Conservation (phyloP, 1,284 basidiomycete species). For the Sparassis latifolia region DNA sequence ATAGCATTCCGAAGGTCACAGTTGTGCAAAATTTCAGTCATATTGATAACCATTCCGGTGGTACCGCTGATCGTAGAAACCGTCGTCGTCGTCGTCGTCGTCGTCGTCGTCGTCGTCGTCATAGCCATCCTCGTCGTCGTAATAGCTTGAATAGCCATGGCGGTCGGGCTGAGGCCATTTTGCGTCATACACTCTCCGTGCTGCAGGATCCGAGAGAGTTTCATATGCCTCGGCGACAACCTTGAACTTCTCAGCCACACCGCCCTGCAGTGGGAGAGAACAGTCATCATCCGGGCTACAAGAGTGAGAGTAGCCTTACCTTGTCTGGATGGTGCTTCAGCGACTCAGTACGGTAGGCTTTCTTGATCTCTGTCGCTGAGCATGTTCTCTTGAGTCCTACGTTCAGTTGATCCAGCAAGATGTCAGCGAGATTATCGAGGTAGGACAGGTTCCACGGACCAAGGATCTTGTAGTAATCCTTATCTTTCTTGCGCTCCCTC, state of each 20-base stretch:
- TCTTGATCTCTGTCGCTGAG: constrained; percentile 8
- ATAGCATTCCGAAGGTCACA: too few species aligned
- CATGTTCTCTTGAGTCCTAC: neutral
- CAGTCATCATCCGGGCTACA: too few species aligned
- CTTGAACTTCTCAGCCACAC: constrained; percentile 12
- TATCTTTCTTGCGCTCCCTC: constrained; percentile 11
- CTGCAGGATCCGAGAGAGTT: constrained; percentile 3
- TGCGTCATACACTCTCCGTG: constrained; percentile 1
- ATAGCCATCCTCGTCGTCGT: too few species aligned
- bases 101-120: too few species aligned
- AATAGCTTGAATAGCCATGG: neutral
- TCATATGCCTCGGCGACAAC: constrained; percentile 7
- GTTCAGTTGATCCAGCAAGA: too few species aligned
- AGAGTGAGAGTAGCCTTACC: constrained; percentile 2
- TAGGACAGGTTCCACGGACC: neutral
- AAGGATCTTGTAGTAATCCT: constrained; percentile 10
- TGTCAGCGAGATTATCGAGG: too few species aligned
- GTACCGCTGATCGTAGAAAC: too few species aligned
- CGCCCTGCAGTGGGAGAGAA: constrained; percentile 6
- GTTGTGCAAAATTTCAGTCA: too few species aligned
- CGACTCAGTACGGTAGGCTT: constrained; percentile 6
- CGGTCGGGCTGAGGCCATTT: neutral
- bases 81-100: too few species aligned
- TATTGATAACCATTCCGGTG: too few species aligned
- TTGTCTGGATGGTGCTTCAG: constrained; percentile 14